These are phyloP conservation scores for Epicoccum nigrum DNA, from an alignment of 2,329 filamentous ascomycete genomes.

Conservation along the genomic window DNA sequence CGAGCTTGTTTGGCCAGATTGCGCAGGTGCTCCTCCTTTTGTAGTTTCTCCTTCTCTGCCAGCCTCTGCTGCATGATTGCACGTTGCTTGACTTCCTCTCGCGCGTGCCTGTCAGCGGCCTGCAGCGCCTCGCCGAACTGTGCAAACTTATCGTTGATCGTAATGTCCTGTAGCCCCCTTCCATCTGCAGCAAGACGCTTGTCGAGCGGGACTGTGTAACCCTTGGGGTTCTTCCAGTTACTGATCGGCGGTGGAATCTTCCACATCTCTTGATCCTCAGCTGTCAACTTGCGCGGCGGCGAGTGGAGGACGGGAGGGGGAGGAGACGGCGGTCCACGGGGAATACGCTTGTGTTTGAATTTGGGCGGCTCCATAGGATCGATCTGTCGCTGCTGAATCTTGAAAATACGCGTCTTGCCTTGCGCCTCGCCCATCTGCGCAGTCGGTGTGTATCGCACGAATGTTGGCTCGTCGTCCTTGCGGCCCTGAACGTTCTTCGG, in stretches of 20 bases:
- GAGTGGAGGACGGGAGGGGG: slow-evolving; percentile 95
- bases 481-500: slow-evolving; percentile 91
- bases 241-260: slow-evolving; percentile 88
- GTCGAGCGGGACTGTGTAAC: slow-evolving; percentile 93
- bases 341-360: slow-evolving; percentile 99
- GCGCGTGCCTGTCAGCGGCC: slow-evolving; percentile 90
- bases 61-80: slow-evolving; percentile 94
- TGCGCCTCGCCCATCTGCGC: slow-evolving; percentile 92
- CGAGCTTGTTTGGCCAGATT: slow-evolving; percentile 88
- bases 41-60: slow-evolving; percentile 92
- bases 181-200: slow-evolving; percentile 95
- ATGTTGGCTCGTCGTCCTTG: slow-evolving; percentile 84
- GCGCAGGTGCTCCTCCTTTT: slow-evolving; percentile 91
- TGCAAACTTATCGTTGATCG: slow-evolving; percentile 98
- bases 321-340: slow-evolving; percentile 86
- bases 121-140: slow-evolving; percentile 94
- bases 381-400: slow-evolving; percentile 91
- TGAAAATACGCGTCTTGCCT: slow-evolving; percentile 94
- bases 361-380: slow-evolving; percentile 98
- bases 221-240: slow-evolving; percentile 99
- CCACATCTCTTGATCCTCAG: slow-evolving; percentile 97
- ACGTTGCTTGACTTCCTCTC: slow-evolving; percentile 92
- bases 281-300: slow-evolving; percentile 90
- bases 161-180: slow-evolving; percentile 86
- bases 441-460: slow-evolving; percentile 92